These are phyloP conservation scores for Penicillium maclennaniae DNA, from an alignment of 495 filamentous ascomycete species.

Conservation along the genomic window DNA sequence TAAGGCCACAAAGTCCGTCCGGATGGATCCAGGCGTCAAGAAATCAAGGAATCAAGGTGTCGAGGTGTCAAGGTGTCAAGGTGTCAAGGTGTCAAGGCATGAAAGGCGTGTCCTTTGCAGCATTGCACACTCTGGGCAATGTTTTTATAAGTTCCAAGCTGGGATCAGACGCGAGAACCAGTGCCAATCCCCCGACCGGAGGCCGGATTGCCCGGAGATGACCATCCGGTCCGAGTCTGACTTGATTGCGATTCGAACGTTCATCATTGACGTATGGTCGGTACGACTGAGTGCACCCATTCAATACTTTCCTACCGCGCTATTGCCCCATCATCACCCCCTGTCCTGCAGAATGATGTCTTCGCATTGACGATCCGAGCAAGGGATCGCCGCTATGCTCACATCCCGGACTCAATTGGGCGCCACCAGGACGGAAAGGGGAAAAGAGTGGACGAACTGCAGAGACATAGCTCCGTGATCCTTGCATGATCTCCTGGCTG, in stretches of 20 bases:
- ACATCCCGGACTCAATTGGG: not conserved
- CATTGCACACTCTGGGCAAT: not conserved
- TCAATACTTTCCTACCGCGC: no score
- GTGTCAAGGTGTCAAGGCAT: not conserved
- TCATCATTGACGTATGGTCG: not conserved
- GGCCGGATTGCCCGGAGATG: not conserved
- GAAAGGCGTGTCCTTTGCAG: not conserved
- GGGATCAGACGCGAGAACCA: not conserved
- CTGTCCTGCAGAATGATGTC: not conserved
- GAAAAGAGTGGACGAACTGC: not conserved
- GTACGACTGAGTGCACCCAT: no score
- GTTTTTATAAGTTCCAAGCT: not conserved
- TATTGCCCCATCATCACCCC: not conserved
- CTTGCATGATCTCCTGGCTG: slow-evolving; percentile 24
- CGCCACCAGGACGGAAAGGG: not conserved
- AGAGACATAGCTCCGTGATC: slow-evolving; percentile 13
- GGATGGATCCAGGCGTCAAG: no score
- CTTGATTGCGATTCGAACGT: not conserved
- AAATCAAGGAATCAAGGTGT: not conserved
- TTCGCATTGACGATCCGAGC: not conserved
- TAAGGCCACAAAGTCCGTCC: not conserved
- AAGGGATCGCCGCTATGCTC: not conserved
- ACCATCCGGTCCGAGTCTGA: slow-evolving; percentile 4
- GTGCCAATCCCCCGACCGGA: not conserved
- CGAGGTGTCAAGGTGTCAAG: not conserved